Percentiles rank a stretch among this genome's conserved stretches.
phyloP scores from a whole-genome alignment of 2,329 filamentous ascomycete genomes.

The Alternaria brassicicola region DNA sequence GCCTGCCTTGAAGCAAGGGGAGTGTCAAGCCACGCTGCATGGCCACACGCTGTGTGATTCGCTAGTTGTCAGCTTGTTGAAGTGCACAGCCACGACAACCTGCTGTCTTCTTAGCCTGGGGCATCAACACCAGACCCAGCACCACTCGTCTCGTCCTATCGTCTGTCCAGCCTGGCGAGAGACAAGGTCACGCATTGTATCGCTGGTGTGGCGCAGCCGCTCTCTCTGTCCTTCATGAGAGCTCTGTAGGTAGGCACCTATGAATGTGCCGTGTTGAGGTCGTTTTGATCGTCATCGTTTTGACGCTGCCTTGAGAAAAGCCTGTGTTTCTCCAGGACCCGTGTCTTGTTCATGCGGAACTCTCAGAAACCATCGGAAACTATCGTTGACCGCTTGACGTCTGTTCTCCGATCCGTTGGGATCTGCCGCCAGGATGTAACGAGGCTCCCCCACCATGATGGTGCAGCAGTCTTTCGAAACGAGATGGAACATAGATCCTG shows the following conservation, averaged over 20 bases:
- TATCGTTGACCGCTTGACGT: not conserved
- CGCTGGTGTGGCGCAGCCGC: slow-evolving; percentile 33
- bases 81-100: slow-evolving; percentile 20
- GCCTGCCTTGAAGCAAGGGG: slow-evolving; percentile 22
- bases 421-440: slow-evolving; percentile 20
- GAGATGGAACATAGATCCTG: slow-evolving; percentile 20
- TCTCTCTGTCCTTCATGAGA: slow-evolving; percentile 12
- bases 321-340: slow-evolving; percentile 24
- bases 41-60: slow-evolving; percentile 30
- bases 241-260: slow-evolving; percentile 24
- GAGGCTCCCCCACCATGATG: slow-evolving; percentile 5
- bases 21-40: slow-evolving; percentile 19
- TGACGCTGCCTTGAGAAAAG: slow-evolving; percentile 38
- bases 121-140: slow-evolving; percentile 17
- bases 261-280: slow-evolving; percentile 7
- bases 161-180: slow-evolving; percentile 7
- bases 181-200: slow-evolving; percentile 24
- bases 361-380: slow-evolving; percentile 14
- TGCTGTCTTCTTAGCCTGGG: slow-evolving; percentile 12
- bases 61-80: slow-evolving; percentile 1
- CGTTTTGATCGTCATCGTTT: slow-evolving; percentile 24
- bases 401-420: slow-evolving; percentile 3
- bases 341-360: slow-evolving; percentile 20
- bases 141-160: slow-evolving; percentile 27
- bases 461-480: slow-evolving; percentile 36